Percentiles rank a stretch among this genome's conserved stretches.
phyloP scores from a whole-genome alignment of 1,284 basidiomycete species.

The Fistulinella staudtii region DNA sequence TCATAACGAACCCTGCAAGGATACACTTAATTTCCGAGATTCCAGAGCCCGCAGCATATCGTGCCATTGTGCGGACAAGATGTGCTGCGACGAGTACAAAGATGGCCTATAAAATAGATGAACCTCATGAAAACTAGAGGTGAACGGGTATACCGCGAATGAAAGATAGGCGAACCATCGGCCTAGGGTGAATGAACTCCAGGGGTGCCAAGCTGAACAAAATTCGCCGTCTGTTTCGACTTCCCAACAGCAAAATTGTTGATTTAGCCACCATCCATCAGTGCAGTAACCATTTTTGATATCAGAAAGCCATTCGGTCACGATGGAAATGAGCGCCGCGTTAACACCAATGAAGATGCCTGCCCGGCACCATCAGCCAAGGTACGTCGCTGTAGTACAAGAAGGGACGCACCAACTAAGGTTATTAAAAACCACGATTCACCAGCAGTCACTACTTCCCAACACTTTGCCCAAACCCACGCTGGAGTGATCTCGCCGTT shows the following conservation, averaged over 20 bases:
- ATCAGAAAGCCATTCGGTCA: constrained; percentile 98
- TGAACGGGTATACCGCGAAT: constrained; percentile 68
- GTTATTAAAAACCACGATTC: constrained; percentile 80
- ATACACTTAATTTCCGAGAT: constrained; percentile 99
- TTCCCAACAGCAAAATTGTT: constrained; percentile 98
- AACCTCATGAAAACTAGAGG: constrained; percentile 1
- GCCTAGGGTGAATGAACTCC: constrained; percentile 76
- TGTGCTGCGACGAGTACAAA: constrained; percentile 87
- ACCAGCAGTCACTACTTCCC: constrained; percentile 57
- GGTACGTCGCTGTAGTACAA: background rate
- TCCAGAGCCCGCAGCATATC: constrained; percentile 95
- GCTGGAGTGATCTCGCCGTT: constrained; percentile 47
- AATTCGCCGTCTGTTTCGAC: constrained; percentile 79
- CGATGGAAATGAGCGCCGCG: constrained; percentile 91
- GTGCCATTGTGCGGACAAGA: constrained; percentile 85
- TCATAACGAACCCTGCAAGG: constrained; percentile 94
- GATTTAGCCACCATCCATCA: constrained; percentile 97
- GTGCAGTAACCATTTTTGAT: constrained; percentile 96
- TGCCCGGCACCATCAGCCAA: constrained; percentile 32
- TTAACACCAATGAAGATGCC: constrained; percentile 91
- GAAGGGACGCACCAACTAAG: constrained; percentile 69
- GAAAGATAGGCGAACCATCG: constrained; percentile 85
- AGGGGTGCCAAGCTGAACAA: constrained; percentile 91
- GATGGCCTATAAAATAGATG: constrained; percentile 44
- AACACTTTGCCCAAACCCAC: constrained; percentile 64